Evolutionary conservation across 169 alveolate species (phyloP), one percentile per base, ranked within the genome.

Genomic region (Cryptosporidium bovis): DNA sequence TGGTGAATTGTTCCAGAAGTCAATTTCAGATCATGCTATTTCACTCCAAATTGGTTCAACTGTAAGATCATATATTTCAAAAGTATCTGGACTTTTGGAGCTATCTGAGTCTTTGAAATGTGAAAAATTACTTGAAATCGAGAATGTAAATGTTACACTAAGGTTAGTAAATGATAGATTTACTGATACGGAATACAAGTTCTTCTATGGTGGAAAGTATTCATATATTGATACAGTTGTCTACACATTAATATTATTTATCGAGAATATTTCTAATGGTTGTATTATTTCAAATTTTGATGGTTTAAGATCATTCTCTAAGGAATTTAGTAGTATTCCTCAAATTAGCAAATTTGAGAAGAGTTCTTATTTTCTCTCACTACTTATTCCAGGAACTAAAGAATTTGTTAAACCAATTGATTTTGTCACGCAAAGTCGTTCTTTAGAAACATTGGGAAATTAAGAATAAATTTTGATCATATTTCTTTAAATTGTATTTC

Each of bases 341-440:
- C 77, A 60, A 18, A 60, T 77, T 6, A 4, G 6, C 46, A 46
- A 24, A 5, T 77, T 44, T 60, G 87, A 77, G 36, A 46, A 18
- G 13, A 77, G 87, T 48, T 50, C 77, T 2, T 60, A 77, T 66
- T 77, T 77, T 29, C 48, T 36, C 15, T 77, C 87, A 20, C 27
- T 77, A 27, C 16, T 60, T n/a, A 40, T 77, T n/a, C 87, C 87
- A 1, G 87, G 87, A 29, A 77, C 87, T 13, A 40, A 34, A 3
- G 8, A 24, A 24, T 77, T 77, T 46, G 87, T 62, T 7, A 60
- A 62, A 20, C 87, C 71, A 15, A 56, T 77, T 16, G 51, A 77
- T 44, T 77, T 77, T 18, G 56, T 66, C n/a, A 33, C 44, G 51
- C 48, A 40, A 40, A 8, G 13, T 40, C 48, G 10, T 40, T 3